Conservation (phyloP, 768 basidiomycete genomes). For the Collybiopsis confluens region DNA sequence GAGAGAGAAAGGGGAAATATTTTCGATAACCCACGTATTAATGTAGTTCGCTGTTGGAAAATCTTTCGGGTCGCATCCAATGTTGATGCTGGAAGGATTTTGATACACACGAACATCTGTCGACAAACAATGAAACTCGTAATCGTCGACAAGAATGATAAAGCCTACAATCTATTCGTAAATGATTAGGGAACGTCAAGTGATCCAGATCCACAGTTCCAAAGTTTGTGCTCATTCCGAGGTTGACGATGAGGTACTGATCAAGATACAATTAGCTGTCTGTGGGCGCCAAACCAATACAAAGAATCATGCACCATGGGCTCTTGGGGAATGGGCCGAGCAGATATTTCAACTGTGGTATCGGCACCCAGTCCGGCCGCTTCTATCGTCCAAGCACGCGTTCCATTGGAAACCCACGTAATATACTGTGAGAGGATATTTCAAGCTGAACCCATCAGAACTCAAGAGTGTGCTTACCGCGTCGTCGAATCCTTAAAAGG, state of each 20-base stretch:
- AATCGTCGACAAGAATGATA: not conserved
- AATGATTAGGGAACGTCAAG: slow-evolving; percentile 61
- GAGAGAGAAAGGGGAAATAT: too few relatives aligned
- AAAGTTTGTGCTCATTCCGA: slow-evolving; percentile 82
- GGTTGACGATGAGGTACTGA: slow-evolving; percentile 78
- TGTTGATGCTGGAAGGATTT: slow-evolving; percentile 50
- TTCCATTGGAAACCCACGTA: slow-evolving; percentile 73
- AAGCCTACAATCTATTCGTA: slow-evolving; percentile 35
- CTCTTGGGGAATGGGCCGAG: slow-evolving; percentile 72
- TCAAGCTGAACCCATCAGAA: not conserved
- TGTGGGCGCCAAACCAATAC: not conserved
- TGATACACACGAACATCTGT: slow-evolving; percentile 66
- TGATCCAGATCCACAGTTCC: slow-evolving; percentile 63
- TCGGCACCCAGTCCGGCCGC: slow-evolving; percentile 67
- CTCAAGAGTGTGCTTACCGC: slow-evolving; percentile 38
- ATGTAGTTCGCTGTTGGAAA: slow-evolving; percentile 67
- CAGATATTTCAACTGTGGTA: slow-evolving; percentile 50
- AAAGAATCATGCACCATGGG: slow-evolving; percentile 61
- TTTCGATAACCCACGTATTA: slow-evolving; percentile 39
- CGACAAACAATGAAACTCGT: not conserved
- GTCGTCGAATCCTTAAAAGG: slow-evolving; percentile 57
- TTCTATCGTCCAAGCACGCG: slow-evolving; percentile 70
- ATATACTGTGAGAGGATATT: slow-evolving; percentile 53
- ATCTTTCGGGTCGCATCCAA: slow-evolving; percentile 66
- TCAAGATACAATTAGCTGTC: not conserved